Evolutionary conservation across 2,329 filamentous ascomycete genomes (phyloP).

Genomic region (Pyricularia pennisetigena): DNA sequence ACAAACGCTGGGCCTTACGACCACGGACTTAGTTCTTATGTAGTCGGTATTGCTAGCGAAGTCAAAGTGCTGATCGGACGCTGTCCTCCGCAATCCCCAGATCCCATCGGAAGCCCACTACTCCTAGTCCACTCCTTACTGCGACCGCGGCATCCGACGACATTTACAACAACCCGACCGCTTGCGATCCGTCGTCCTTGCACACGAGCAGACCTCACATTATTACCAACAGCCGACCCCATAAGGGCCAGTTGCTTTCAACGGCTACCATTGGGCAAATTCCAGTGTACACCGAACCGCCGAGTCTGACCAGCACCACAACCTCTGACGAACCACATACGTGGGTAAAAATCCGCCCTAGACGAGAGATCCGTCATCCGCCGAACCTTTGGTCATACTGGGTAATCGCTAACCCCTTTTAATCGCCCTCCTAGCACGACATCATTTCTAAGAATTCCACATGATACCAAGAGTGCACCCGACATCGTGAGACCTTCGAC

Average conservation of each 20-base stretch:
- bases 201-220: neutral
- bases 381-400: neutral
- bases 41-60: neutral
- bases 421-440: neutral
- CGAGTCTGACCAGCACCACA: neutral
- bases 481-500: conserved; percentile 31
- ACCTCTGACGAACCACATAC: neutral
- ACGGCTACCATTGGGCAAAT: neutral
- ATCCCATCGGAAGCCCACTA: neutral
- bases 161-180: neutral
- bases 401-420: neutral
- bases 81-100: neutral
- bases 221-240: neutral
- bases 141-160: conserved; percentile 15
- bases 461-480: conserved; percentile 38
- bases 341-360: neutral
- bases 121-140: conserved; percentile 39
- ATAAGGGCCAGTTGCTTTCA: neutral
- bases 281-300: neutral
- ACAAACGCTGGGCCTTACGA: neutral
- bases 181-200: neutral
- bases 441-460: conserved; percentile 23
- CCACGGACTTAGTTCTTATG: neutral
- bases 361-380: neutral
- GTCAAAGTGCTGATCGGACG: neutral